These are phyloP conservation scores for Candida pseudofarinosa DNA, from an alignment of 805 yeast genomes.

Conservation along the genomic window DNA sequence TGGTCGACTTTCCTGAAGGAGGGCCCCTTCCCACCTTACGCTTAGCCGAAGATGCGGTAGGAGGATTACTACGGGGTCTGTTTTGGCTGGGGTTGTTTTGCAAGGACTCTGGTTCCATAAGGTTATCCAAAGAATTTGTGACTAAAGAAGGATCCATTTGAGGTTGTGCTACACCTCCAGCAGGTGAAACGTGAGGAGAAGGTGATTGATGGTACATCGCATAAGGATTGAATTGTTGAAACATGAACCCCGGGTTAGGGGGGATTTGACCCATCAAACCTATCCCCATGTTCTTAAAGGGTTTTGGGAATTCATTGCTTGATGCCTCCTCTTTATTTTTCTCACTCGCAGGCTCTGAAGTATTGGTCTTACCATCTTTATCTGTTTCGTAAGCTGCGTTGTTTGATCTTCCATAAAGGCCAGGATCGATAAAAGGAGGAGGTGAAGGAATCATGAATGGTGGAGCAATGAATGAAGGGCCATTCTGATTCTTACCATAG, in stretches of 20 bases:
- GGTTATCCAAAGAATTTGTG: neutral
- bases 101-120: neutral
- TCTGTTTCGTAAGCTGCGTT: conserved; percentile 6
- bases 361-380: conserved; percentile 3
- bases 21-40: conserved; percentile 10
- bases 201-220: conserved; percentile 32
- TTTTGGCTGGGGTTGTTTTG: neutral
- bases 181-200: neutral
- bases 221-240: conserved; percentile 50
- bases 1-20: conserved; percentile 21
- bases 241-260: conserved; percentile 39
- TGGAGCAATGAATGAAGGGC: conserved; percentile 35
- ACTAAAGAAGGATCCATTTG: neutral
- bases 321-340: neutral
- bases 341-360: conserved; percentile 3
- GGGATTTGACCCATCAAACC: conserved; percentile 35
- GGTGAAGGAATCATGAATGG: conserved; percentile 37
- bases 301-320: conserved; percentile 1
- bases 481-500: conserved; percentile 26
- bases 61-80: conserved; percentile 7
- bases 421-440: conserved; percentile 33
- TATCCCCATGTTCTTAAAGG: conserved; percentile 17
- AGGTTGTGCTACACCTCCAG: conserved; percentile 3
- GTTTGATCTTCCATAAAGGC: conserved; percentile 14
- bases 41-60: conserved; percentile 5